Evolutionary conservation across 2,329 filamentous ascomycete species (phyloP).

Genomic region (Xylaria sp.): DNA sequence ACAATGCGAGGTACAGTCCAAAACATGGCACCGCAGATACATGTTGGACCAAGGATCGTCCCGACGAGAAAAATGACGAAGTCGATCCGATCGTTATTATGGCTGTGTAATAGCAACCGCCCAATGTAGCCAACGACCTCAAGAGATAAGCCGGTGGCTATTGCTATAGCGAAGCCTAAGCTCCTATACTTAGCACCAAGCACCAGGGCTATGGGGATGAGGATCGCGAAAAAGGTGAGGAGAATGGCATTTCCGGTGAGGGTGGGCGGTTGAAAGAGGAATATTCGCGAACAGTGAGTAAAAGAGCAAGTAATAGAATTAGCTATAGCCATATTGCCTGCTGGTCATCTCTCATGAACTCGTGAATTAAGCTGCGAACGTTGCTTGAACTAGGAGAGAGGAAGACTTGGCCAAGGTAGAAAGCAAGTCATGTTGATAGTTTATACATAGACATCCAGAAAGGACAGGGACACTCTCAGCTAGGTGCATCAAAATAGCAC

Average conservation of each 20-base stretch:
- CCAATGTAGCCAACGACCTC: constrained; percentile 61
- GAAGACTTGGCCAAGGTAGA: not conserved
- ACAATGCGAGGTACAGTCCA: constrained; percentile 60
- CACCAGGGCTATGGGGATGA: constrained; percentile 54
- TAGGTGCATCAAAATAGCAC: constrained; percentile 24
- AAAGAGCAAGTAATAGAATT: constrained; percentile 39
- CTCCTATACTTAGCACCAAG: constrained; percentile 56
- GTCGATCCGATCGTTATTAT: constrained; percentile 50
- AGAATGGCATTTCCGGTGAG: constrained; percentile 56
- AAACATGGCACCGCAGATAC: constrained; percentile 59
- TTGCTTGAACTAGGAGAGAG: constrained; percentile 2
- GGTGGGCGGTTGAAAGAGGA: constrained; percentile 53
- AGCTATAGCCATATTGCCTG: constrained; percentile 43
- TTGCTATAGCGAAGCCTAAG: constrained; percentile 54
- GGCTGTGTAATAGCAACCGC: constrained; percentile 55
- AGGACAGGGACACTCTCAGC: not conserved
- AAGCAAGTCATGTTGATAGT: constrained; percentile 15
- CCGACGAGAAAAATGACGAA: constrained; percentile 61
- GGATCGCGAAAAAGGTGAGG: constrained; percentile 54
- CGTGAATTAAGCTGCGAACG: constrained; percentile 18
- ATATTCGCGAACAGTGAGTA: constrained; percentile 43
- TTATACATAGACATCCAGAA: constrained; percentile 37
- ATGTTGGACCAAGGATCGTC: constrained; percentile 59
- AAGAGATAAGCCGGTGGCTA: constrained; percentile 56
- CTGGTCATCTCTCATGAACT: constrained; percentile 32